These are phyloP conservation scores for Auxenochlorella protothecoides DNA, from an alignment of 139 green algal genomes.

Conservation along the genomic window DNA sequence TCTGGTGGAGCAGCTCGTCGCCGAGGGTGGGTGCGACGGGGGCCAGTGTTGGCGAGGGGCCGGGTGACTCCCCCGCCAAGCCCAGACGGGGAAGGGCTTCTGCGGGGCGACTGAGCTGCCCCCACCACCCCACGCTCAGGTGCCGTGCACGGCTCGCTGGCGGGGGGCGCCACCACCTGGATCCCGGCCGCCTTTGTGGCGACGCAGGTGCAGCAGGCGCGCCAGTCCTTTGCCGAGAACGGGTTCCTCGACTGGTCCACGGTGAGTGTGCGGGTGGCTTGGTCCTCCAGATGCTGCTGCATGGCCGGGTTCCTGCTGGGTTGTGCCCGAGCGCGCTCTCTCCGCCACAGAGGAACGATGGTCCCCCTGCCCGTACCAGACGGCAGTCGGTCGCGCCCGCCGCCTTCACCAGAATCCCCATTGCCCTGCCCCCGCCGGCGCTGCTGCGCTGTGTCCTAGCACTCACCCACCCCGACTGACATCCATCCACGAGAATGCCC, in stretches of 20 bases:
- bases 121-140: constrained; percentile 2
- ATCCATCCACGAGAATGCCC: too few relatives aligned
- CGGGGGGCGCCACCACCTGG: constrained; percentile 56
- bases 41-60: not conserved
- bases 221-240: constrained; percentile 73
- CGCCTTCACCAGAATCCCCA: too few relatives aligned
- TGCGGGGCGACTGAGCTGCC: not conserved
- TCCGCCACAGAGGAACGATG: too few relatives aligned
- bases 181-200: constrained; percentile 45
- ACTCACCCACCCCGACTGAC: too few relatives aligned
- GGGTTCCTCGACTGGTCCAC: constrained; percentile 63
- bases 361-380: too few relatives aligned
- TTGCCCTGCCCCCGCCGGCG: too few relatives aligned
- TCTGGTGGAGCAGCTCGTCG: constrained; percentile 38
- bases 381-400: too few relatives aligned
- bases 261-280: constrained; percentile 5
- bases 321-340: too few relatives aligned
- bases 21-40: constrained; percentile 18
- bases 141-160: constrained; percentile 44
- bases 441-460: too few relatives aligned
- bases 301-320: too few relatives aligned
- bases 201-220: constrained; percentile 53
- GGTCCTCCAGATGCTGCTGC: too few relatives aligned
- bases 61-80: not conserved
- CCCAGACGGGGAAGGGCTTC: too few relatives aligned